Evolutionary conservation across 1,284 basidiomycete genomes (phyloP).

Genomic region (Cutaneotrichosporon sp.): DNA sequence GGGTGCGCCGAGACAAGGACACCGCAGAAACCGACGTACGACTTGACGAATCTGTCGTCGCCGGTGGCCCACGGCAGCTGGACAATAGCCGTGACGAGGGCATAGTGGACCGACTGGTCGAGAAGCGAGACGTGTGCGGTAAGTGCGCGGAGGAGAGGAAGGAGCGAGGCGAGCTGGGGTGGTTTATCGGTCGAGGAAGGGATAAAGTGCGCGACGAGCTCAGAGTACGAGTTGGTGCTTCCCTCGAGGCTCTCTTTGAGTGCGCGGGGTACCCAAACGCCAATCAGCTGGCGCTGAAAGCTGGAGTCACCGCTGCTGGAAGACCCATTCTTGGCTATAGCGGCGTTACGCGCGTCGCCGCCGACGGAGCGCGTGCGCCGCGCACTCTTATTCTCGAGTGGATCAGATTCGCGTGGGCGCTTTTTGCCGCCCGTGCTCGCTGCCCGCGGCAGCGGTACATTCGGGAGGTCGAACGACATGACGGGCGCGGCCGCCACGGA

Average conservation of each 20-base stretch:
- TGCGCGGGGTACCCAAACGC: slow-evolving; percentile 46
- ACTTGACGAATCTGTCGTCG: slow-evolving; percentile 67
- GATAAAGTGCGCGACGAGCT: slow-evolving; percentile 54
- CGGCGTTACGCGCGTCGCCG: slow-evolving; percentile 20
- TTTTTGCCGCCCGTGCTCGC: slow-evolving; percentile 40
- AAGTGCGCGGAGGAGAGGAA: slow-evolving; percentile 56
- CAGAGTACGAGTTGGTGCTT: slow-evolving; percentile 50
- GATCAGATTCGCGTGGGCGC: slow-evolving; percentile 37
- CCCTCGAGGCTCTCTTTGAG: slow-evolving; percentile 43
- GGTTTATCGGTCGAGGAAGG: slow-evolving; percentile 34
- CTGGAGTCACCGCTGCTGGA: too few species aligned
- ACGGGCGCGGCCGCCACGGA: not conserved
- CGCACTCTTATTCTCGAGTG: slow-evolving; percentile 15
- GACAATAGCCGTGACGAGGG: slow-evolving; percentile 81
- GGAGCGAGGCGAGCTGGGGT: slow-evolving; percentile 46
- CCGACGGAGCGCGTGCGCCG: slow-evolving; percentile 44
- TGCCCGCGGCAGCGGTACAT: slow-evolving; percentile 24
- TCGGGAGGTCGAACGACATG: slow-evolving; percentile 12
- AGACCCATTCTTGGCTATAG: not conserved
- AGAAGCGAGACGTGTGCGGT: slow-evolving; percentile 60
- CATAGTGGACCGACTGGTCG: slow-evolving; percentile 56
- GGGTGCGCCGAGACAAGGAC: slow-evolving; percentile 90
- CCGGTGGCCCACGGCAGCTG: slow-evolving; percentile 88
- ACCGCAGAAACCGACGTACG: slow-evolving; percentile 80
- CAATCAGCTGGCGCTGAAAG: slow-evolving; percentile 44